Percentiles rank a stretch among this genome's conserved stretches.
phyloP scores from a whole-genome alignment of 306 rosid genomes.

The Acacia acuminata region DNA sequence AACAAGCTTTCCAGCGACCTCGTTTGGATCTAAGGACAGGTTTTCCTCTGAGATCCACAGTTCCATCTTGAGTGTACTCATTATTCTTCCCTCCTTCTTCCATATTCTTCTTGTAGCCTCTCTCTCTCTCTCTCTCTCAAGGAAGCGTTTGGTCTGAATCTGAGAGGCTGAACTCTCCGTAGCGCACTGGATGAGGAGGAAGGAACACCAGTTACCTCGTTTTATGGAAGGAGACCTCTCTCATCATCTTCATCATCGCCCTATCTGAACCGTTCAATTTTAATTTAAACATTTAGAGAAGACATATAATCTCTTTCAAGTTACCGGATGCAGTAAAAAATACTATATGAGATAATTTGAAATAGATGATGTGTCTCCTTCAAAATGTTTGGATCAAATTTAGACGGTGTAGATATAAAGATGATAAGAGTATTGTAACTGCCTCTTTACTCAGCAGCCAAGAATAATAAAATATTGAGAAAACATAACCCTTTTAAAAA shows the following conservation, averaged over 20 bases:
- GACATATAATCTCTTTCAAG: too few species aligned
- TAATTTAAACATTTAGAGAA: too few species aligned
- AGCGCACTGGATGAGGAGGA: background rate
- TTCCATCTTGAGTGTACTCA: conserved; percentile 60
- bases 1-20: conserved; percentile 73
- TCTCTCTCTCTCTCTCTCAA: background rate
- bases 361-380: too few species aligned
- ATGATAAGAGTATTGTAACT: background rate
- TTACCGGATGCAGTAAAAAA: too few species aligned
- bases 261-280: too few species aligned
- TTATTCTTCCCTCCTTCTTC: conserved; percentile 33
- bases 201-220: background rate
- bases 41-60: conserved; percentile 67
- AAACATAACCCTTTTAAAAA: too few species aligned
- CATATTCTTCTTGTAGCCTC: background rate
- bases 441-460: too few species aligned
- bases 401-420: too few species aligned
- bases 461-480: too few species aligned
- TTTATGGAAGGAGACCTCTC: background rate
- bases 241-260: too few species aligned
- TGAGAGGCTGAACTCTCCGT: background rate
- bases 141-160: background rate
- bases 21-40: conserved; percentile 55
- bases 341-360: too few species aligned
- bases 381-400: too few species aligned